A percentile compares a stretch with the other conserved stretches of the same genome.
phyloP scores from a whole-genome alignment of 2,329 filamentous ascomycete genomes.

The Daldinia sp. region DNA sequence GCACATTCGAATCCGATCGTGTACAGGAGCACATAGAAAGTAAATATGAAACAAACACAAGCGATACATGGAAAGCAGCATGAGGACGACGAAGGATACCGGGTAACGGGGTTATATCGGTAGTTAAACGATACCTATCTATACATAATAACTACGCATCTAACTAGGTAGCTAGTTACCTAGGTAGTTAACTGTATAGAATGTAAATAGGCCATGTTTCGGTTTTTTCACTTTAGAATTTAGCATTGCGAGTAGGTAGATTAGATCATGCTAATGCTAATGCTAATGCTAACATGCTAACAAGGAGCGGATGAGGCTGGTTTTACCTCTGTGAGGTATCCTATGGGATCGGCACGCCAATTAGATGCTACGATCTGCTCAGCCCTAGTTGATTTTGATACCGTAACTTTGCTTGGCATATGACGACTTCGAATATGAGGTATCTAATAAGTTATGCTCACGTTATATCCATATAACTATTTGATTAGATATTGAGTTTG shows the following conservation, averaged over 20 bases:
- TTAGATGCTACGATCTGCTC: constrained; percentile 21
- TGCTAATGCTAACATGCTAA: constrained; percentile 29
- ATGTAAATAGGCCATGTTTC: not conserved
- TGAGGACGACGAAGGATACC: not conserved
- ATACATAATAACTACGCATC: too few species aligned
- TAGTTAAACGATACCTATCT: not conserved
- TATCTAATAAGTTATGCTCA: not conserved
- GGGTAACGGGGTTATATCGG: not conserved
- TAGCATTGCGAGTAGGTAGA: constrained; percentile 31
- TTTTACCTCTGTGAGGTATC: constrained; percentile 37
- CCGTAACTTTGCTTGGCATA: constrained; percentile 24
- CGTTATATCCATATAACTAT: too few species aligned
- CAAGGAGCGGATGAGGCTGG: constrained; percentile 41
- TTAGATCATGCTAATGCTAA: constrained; percentile 11
- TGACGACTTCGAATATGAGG: constrained; percentile 1
- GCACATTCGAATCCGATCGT: not conserved
- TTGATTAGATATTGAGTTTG: too few species aligned
- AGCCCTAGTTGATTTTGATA: constrained; percentile 42
- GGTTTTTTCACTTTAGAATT: not conserved
- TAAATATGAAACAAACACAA: not conserved
- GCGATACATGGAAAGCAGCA: not conserved
- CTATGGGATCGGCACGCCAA: constrained; percentile 42
- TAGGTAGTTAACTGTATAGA: not conserved
- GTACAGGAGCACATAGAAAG: not conserved
- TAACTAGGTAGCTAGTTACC: too few species aligned